Evolutionary conservation across 106 monocot species (phyloP).

Genomic region (Narthecium ossifragum): DNA sequence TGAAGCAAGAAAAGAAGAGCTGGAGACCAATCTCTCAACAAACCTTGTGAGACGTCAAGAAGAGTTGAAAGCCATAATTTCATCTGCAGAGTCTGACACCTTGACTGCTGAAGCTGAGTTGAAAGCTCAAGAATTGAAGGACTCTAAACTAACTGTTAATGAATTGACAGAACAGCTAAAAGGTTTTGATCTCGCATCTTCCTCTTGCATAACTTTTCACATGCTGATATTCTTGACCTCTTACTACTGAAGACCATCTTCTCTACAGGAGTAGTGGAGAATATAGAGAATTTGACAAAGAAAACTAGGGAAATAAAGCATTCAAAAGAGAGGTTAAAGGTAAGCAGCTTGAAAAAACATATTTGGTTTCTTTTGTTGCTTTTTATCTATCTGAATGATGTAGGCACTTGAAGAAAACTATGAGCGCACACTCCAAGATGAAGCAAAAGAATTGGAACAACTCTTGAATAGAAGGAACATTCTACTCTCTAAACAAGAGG

Average conservation of each 20-base stretch:
- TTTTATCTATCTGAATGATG: conserved; percentile 5
- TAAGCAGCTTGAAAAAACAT: conserved; percentile 5
- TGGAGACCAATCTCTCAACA: conserved; percentile 89
- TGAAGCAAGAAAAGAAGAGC: conserved; percentile 97
- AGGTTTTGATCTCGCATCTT: conserved; percentile 19
- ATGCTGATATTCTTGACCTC: neutral
- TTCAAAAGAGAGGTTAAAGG: conserved; percentile 60
- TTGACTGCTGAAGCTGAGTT: conserved; percentile 49
- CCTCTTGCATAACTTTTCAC: neutral
- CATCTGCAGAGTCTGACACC: conserved; percentile 55
- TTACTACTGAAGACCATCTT: too few relatives aligned
- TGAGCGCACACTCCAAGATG: conserved; percentile 74
- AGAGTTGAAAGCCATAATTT: conserved; percentile 74
- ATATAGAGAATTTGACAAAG: conserved; percentile 40
- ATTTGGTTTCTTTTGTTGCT: neutral
- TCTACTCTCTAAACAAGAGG: conserved; percentile 82
- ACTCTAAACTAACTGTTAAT: conserved; percentile 46
- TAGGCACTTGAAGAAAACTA: conserved; percentile 69
- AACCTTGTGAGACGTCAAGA: conserved; percentile 87
- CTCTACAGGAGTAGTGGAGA: conserved; percentile 35
- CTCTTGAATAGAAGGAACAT: conserved; percentile 69
- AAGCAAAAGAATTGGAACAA: conserved; percentile 86
- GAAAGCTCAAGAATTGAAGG: conserved; percentile 61
- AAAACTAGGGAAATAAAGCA: conserved; percentile 48
- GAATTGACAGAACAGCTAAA: conserved; percentile 73